Evolutionary conservation across 2,329 filamentous ascomycete species (phyloP).

Genomic region (Botrytis fabae): DNA sequence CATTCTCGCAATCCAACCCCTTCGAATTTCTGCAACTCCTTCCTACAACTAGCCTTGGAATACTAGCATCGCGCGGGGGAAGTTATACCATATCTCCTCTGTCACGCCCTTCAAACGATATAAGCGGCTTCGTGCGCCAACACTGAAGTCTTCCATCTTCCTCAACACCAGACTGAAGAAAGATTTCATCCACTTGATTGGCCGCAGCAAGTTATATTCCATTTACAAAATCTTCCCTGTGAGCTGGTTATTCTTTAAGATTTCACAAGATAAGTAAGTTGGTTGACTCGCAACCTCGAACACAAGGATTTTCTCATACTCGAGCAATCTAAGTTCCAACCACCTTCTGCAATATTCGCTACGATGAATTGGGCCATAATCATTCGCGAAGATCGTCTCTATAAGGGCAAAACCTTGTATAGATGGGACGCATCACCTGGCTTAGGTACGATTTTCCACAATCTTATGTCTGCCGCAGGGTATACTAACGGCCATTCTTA

Average conservation of each 20-base stretch:
- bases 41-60: background rate
- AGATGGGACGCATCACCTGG: conserved; percentile 40
- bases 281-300: background rate
- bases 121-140: background rate
- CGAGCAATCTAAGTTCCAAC: background rate
- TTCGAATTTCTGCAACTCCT: background rate
- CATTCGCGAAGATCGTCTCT: conserved; percentile 34
- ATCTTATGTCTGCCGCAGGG: background rate
- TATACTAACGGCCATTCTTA: conserved; percentile 30
- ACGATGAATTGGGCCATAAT: conserved; percentile 38
- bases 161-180: background rate
- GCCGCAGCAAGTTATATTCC: background rate
- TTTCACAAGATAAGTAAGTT: background rate
- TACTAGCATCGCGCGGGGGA: background rate
- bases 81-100: background rate
- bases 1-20: background rate
- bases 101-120: background rate
- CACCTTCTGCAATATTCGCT: background rate
- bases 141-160: background rate
- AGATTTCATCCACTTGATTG: background rate
- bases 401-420: conserved; percentile 37
- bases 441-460: conserved; percentile 32
- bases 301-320: background rate
- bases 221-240: background rate
- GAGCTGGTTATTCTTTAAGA: background rate